These are phyloP conservation scores for Cutaneotrichosporon mucoides DNA, from an alignment of 1,284 basidiomycete species.

Conservation along the genomic window DNA sequence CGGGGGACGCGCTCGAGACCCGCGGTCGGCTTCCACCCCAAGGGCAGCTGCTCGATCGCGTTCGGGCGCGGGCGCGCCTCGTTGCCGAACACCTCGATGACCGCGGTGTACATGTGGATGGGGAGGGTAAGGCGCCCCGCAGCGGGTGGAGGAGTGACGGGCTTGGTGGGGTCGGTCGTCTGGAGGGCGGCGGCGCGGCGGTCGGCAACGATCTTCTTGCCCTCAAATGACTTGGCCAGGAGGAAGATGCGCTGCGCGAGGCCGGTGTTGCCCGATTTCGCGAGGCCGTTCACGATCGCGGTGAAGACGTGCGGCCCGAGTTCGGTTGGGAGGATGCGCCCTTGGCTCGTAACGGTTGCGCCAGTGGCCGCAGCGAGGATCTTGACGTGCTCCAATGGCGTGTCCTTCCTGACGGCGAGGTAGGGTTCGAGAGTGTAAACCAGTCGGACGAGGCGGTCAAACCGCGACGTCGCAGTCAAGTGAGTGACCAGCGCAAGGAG, in stretches of 20 bases:
- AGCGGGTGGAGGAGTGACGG: not conserved
- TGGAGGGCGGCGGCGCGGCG: too few relatives aligned
- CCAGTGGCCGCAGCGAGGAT: conserved; percentile 1
- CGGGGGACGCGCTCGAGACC: not conserved
- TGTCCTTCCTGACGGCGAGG: conserved; percentile 13
- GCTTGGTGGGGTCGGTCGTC: not conserved
- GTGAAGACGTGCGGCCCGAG: conserved; percentile 24
- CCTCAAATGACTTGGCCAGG: conserved; percentile 20
- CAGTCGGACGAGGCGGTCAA: conserved; percentile 23
- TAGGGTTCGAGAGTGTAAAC: conserved; percentile 36
- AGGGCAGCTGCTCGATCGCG: not conserved
- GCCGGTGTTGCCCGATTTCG: conserved; percentile 27
- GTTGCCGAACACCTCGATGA: conserved; percentile 24
- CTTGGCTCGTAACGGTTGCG: conserved; percentile 1
- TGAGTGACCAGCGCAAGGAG: conserved; percentile 26
- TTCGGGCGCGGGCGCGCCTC: conserved; percentile 12
- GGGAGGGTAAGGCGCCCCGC: conserved; percentile 16
- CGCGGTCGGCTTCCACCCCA: not conserved
- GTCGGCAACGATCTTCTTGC: not conserved
- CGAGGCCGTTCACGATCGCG: conserved; percentile 25
- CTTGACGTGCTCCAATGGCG: not conserved
- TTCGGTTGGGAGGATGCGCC: conserved; percentile 12
- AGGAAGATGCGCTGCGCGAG: conserved; percentile 36
- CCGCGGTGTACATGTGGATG: conserved; percentile 26
- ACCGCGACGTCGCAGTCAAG: conserved; percentile 29